Percentiles rank a stretch among this genome's conserved stretches.
phyloP scores from a whole-genome alignment of 2,329 filamentous ascomycete species.

The Aspergillus jensenii region DNA sequence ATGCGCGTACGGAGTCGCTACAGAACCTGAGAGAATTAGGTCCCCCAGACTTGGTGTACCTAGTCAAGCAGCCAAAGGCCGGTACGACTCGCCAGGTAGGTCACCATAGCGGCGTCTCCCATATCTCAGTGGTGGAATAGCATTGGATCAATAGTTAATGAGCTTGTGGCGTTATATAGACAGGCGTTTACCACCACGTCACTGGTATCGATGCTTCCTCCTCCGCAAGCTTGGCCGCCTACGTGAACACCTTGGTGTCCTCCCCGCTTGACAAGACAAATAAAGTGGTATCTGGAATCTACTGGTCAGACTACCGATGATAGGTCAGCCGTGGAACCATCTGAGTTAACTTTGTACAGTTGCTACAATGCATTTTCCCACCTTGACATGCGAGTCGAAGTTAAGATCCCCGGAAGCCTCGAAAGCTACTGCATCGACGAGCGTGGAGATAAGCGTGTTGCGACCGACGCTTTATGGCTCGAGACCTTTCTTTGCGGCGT shows the following conservation, averaged over 20 bases:
- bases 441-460: constrained; percentile 88
- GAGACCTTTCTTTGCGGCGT: constrained; percentile 97
- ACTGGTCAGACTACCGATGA: constrained; percentile 64
- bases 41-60: constrained; percentile 91
- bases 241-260: constrained; percentile 97
- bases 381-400: constrained; percentile 96
- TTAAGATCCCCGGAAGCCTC: constrained; percentile 93
- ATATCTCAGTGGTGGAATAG: neutral
- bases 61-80: constrained; percentile 74
- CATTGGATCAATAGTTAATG: neutral
- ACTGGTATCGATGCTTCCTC: constrained; percentile 96
- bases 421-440: constrained; percentile 98
- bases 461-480: constrained; percentile 91
- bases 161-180: constrained; percentile 51
- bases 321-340: neutral
- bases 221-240: constrained; percentile 92
- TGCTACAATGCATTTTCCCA: constrained; percentile 99
- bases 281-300: constrained; percentile 91
- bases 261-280: constrained; percentile 77
- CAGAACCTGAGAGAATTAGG: constrained; percentile 85
- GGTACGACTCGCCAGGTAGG: constrained; percentile 57
- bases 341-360: constrained; percentile 40
- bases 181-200: constrained; percentile 95
- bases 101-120: neutral
- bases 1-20: constrained; percentile 87